Base-by-base conservation (phyloP, 495 filamentous ascomycete genomes). In the Parathielavia appendiculata region DNA sequence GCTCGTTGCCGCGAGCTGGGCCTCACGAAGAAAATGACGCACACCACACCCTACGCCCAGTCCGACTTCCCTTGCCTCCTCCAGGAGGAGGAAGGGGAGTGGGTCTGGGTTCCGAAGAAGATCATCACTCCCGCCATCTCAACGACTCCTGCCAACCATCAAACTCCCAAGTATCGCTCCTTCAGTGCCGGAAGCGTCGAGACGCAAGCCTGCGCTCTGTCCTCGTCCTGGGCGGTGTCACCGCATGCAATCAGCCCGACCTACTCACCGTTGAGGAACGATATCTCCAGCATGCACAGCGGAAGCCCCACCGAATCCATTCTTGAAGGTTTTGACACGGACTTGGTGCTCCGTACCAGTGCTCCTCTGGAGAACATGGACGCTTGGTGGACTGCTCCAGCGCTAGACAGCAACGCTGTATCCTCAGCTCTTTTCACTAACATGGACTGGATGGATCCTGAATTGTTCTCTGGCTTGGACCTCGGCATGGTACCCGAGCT, bases 81-180 rank as follows among this genome's bases (percentile, higher is more conserved):
- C 9, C 16, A 39, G 13, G 48, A 54, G 43, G 60, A 58, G 55
- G 17, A 58, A 20, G 60, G 55, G 47, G 54, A 58, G 54, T 58
- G 54, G 60, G 54, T 62, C 16, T 58, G 60, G 55, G 49, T 58
- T 14, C 54, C 49, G 11, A 62, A 39, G 51, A 55, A 7, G 39
- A 11, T 30, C 22, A 7, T 40, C 13, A 20, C 54, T 30, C 34
- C 9, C 40, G 44, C 43, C 50, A 35, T 16, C 43, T 10, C 30
- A 46, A 20, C 44, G 30, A 19, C 26, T 30, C 26, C 26, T 6
- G 26, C 6, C 26, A 30, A 30, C 26, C 26, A 30, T 30, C 26
- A 30, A 6, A 30, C 6, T 30, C 26, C 26, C 26, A 30, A 2
- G 26, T 30, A 3, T 30, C 26, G 26, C 26, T 30, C 26, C 26